Base-by-base conservation (phyloP, 169 alveolate species). In the Cryptosporidium baileyi region DNA sequence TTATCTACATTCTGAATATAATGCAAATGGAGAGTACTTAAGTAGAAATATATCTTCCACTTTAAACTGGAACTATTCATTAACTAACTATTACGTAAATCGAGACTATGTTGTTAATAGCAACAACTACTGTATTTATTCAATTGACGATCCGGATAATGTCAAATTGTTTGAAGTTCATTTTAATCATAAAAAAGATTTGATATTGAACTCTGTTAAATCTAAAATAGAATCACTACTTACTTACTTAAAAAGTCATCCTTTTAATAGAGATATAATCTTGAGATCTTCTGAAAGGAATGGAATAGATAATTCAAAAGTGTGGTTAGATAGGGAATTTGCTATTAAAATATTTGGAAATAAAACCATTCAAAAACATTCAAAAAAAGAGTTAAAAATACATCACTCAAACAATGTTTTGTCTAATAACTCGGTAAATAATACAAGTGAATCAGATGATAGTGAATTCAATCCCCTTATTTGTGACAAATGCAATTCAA, bases 1-100 rank as follows among this genome's bases (percentile, higher is more conserved):
- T 8, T 74, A 61, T 19, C 67, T 74, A 3, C 85, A 74, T 41
- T 74, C 85, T 0, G 85, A 74, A 47, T 74, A 57, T 38, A 74
- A 74, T 36, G 57, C 36, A 17, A 51, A 74, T 51, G 81, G 62
- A 0, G 67, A 74, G 30, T 74, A 74, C 40, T 61, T 74, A 9
- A 51, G 11, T 19, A 74, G 60, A 57, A 57, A 57, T 57, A 13
- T 17, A 0, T 57, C 63, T 17, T 57, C 63, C 1, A 43, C 51
- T 43, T n/a, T n/a, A n/a, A 47, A 47, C 59, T n/a, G 30, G 15
- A 26, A 47, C 19, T 47, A n/a, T 47, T 47, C 59, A 47, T 26
- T 47, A n/a, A 47, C 15, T 5, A 26, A 19, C 3, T 47, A 19
- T 47, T 4, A 47, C 59, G 9, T 47, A n/a, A 47, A 1, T 47